phyloP scores from a whole-genome alignment of 2,329 filamentous ascomycete genomes.

The Ustilaginoidea virens region DNA sequence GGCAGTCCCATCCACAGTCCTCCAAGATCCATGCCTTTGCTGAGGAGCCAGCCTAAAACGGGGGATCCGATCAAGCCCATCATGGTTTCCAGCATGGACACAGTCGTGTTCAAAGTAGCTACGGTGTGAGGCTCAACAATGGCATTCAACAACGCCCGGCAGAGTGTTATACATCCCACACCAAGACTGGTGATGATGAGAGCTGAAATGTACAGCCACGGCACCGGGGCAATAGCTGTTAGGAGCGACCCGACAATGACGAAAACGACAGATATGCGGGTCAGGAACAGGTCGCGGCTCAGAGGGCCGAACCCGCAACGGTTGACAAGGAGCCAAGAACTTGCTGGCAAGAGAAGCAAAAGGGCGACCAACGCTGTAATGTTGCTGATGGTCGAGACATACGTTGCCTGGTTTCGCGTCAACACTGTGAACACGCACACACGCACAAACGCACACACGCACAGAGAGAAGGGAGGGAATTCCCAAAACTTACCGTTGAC shows the following conservation, averaged over 20 bases:
- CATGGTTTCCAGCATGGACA: constrained; percentile 32
- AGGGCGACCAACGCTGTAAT: constrained; percentile 22
- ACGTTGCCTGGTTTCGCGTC: constrained; percentile 19
- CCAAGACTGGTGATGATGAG: constrained; percentile 31
- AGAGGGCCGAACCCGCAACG: constrained; percentile 15
- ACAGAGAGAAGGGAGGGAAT: not conserved
- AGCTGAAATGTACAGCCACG: constrained; percentile 20
- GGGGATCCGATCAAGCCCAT: constrained; percentile 32
- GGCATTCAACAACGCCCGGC: constrained; percentile 34
- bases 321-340: constrained; percentile 17
- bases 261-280: constrained; percentile 17
- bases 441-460: not conserved
- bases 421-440: too few relatives aligned
- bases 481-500: constrained; percentile 18
- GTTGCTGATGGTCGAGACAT: constrained; percentile 23
- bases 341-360: constrained; percentile 20
- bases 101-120: constrained; percentile 35
- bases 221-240: constrained; percentile 19
- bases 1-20: constrained; percentile 34
- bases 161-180: constrained; percentile 23
- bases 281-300: constrained; percentile 24
- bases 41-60: constrained; percentile 29
- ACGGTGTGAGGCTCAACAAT: constrained; percentile 37
- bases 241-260: constrained; percentile 19
- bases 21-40: constrained; percentile 27